Evolutionary conservation across 129 eudicot genomes (phyloP).

Genomic region (Flaveria trinervia): DNA sequence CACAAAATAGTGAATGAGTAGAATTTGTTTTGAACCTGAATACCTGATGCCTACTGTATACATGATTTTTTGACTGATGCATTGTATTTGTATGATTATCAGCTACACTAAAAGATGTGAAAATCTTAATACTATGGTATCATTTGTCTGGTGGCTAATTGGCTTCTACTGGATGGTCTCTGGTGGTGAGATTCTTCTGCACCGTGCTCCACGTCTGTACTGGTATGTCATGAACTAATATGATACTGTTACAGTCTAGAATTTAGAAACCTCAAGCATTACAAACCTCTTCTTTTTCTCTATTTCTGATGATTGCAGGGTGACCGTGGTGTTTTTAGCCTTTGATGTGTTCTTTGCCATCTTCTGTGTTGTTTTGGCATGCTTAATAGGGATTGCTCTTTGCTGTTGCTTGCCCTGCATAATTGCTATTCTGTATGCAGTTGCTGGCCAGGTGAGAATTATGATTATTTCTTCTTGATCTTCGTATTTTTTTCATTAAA

Average conservation of each 20-base stretch:
- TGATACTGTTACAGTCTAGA: constrained; percentile 1
- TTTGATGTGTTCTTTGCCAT: constrained; percentile 96
- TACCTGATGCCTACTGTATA: neutral
- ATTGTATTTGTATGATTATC: constrained; percentile 28
- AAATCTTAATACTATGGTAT: constrained; percentile 74
- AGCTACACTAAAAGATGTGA: constrained; percentile 75
- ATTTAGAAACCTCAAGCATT: neutral
- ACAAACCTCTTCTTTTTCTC: neutral
- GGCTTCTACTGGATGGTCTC: constrained; percentile 94
- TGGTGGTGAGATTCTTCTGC: constrained; percentile 80
- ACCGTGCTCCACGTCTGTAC: constrained; percentile 78
- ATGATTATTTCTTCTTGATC: neutral
- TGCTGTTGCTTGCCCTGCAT: constrained; percentile 99
- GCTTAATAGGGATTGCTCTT: constrained; percentile 90
- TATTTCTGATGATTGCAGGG: constrained; percentile 49
- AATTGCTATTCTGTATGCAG: constrained; percentile 89
- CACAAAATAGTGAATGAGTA: neutral
- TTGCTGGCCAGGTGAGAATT: constrained; percentile 82
- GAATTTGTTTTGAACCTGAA: neutral
- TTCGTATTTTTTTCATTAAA: neutral
- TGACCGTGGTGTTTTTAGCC: constrained; percentile 85
- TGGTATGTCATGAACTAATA: constrained; percentile 54
- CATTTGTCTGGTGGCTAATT: constrained; percentile 95
- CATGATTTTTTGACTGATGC: constrained; percentile 1
- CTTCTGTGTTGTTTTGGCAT: constrained; percentile 91